phyloP scores from a whole-genome alignment of 2,329 filamentous ascomycete species.

The Neofusicoccum sp. region DNA sequence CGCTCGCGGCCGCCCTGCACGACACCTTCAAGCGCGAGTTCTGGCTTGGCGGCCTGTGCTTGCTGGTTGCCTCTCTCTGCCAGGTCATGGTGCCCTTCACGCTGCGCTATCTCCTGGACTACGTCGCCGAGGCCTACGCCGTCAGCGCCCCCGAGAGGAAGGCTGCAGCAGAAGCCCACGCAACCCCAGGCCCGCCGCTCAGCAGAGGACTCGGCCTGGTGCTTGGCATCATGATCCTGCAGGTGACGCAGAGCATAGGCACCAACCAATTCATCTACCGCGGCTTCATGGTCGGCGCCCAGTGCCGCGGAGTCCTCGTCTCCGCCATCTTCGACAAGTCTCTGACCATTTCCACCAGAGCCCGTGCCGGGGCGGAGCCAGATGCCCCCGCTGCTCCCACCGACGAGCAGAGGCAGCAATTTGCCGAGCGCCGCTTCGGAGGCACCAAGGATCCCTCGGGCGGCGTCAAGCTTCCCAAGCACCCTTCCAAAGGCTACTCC shows the following conservation, averaged over 20 bases:
- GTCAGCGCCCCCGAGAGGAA: slow-evolving; percentile 24
- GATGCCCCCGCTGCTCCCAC: slow-evolving; percentile 40
- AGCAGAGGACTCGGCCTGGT: slow-evolving; percentile 77
- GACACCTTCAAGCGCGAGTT: slow-evolving; percentile 86
- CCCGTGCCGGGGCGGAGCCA: slow-evolving; percentile 67
- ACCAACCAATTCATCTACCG: slow-evolving; percentile 84
- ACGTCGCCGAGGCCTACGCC: slow-evolving; percentile 74
- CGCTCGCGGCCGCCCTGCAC: slow-evolving; percentile 76
- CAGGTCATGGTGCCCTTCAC: slow-evolving; percentile 83
- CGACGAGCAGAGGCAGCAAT: slow-evolving; percentile 46
- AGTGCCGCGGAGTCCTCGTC: slow-evolving; percentile 72
- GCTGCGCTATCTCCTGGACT: slow-evolving; percentile 80
- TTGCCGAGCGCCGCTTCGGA: slow-evolving; percentile 50
- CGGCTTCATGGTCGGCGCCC: slow-evolving; percentile 80
- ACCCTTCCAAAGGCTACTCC: slow-evolving; percentile 71
- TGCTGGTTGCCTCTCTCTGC: slow-evolving; percentile 65
- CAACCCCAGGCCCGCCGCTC: slow-evolving; percentile 62
- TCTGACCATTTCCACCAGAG: slow-evolving; percentile 76
- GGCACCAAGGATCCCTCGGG: slow-evolving; percentile 30
- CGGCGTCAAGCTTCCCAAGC: slow-evolving; percentile 43
- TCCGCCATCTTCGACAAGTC: slow-evolving; percentile 81
- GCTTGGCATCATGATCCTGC: slow-evolving; percentile 81
- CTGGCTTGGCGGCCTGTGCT: slow-evolving; percentile 75
- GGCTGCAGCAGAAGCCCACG: slow-evolving; percentile 50
- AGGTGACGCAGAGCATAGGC: slow-evolving; percentile 73